These are phyloP conservation scores for Arthroderma uncinatum DNA, from an alignment of 2,329 filamentous ascomycete genomes.

Conservation along the genomic window DNA sequence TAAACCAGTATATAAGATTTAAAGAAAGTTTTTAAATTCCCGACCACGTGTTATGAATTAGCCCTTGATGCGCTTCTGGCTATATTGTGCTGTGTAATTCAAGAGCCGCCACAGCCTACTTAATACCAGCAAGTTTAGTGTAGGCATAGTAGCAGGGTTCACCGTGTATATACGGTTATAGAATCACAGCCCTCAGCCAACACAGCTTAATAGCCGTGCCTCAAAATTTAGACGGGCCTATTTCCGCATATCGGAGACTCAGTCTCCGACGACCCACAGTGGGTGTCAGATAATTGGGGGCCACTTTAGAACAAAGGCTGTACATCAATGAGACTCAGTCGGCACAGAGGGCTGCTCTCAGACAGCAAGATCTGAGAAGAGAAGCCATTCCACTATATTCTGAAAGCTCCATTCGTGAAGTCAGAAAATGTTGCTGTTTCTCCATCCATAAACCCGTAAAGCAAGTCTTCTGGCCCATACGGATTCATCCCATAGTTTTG, in stretches of 20 bases:
- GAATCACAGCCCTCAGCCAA: background rate
- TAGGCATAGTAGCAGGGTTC: no score
- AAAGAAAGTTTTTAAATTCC: background rate
- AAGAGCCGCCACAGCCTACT: no score
- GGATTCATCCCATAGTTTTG: slow-evolving; percentile 8
- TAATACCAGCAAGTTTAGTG: no score
- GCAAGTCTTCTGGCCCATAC: slow-evolving; percentile 14
- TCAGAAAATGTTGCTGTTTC: slow-evolving; percentile 13
- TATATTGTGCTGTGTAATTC: background rate
- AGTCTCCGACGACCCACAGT: background rate
- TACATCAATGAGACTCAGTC: background rate
- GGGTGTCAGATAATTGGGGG: background rate
- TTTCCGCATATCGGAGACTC: background rate
- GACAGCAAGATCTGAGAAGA: background rate
- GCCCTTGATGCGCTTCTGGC: background rate
- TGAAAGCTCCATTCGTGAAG: slow-evolving; percentile 12
- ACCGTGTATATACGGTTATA: no score
- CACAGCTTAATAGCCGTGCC: no score
- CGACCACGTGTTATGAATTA: background rate
- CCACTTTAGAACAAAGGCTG: no score
- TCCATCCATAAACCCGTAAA: slow-evolving; percentile 17
- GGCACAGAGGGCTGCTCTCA: background rate
- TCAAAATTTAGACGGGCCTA: background rate
- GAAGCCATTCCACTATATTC: slow-evolving; percentile 1
- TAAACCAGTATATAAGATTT: background rate